Conservation (phyloP, 306 rosid species). For the Citrullus mucosospermus region DNA sequence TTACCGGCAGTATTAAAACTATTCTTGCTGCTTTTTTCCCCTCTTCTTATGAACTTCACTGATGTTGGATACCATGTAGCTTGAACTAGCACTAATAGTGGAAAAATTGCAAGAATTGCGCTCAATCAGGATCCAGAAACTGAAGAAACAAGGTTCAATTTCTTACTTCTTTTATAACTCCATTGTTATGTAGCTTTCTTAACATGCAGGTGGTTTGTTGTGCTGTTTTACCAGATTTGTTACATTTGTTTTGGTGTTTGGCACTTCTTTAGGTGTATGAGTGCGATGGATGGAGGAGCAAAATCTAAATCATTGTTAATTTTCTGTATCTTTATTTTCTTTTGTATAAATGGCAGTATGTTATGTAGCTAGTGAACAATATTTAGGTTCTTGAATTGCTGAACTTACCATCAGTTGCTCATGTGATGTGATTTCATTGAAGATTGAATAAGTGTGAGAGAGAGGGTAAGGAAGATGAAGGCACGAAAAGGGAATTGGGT, state of each 20-base stretch:
- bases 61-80: conserved; percentile 31
- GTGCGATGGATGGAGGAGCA: background rate
- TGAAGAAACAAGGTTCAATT: conserved; percentile 71
- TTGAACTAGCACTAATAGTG: conserved; percentile 63
- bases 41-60: background rate
- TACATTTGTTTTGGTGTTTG: background rate
- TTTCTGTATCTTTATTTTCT: background rate
- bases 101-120: conserved; percentile 87
- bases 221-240: background rate
- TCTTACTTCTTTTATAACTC: background rate
- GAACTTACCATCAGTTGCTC: background rate
- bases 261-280: background rate
- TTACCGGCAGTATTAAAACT: background rate
- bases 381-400: background rate
- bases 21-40: background rate
- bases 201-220: background rate
- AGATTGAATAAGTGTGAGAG: background rate
- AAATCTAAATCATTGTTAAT: background rate
- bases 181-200: background rate
- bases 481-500: background rate
- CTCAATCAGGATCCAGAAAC: conserved; percentile 62
- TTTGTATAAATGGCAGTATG: background rate
- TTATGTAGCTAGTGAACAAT: background rate
- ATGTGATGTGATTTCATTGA: background rate
- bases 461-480: background rate